A percentile compares a stretch with the other conserved stretches of the same genome.
Evolutionary conservation across 495 filamentous ascomycete species (phyloP).

Genomic region (Chlorociboria aeruginascens): DNA sequence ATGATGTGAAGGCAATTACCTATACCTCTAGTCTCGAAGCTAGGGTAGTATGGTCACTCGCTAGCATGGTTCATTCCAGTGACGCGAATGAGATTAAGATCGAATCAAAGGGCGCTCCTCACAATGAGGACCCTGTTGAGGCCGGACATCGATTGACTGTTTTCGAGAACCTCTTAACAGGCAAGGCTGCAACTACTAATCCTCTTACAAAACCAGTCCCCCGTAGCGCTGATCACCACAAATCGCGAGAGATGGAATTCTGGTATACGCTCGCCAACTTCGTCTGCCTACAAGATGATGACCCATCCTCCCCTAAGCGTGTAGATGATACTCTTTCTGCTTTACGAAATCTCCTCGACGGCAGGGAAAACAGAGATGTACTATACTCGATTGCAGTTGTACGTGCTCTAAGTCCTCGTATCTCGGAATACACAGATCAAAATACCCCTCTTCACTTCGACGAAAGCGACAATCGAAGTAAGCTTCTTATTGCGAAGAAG

Average conservation of each 20-base stretch:
- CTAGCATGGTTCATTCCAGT: conserved; percentile 27
- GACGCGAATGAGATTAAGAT: conserved; percentile 16
- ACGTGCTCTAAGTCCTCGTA: conserved; percentile 56
- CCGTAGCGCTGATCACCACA: conserved; percentile 37
- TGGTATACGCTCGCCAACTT: conserved; percentile 68
- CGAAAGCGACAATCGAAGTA: conserved; percentile 57
- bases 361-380: conserved; percentile 80
- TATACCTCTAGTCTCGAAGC: conserved; percentile 54
- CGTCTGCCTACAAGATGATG: conserved; percentile 52
- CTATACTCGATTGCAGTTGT: conserved; percentile 79
- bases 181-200: conserved; percentile 48
- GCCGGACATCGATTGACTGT: conserved; percentile 55
- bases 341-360: conserved; percentile 58
- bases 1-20: conserved; percentile 48
- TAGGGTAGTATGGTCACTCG: conserved; percentile 58
- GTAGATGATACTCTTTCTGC: conserved; percentile 51
- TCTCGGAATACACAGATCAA: conserved; percentile 51
- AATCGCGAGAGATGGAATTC: conserved; percentile 59
- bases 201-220: conserved; percentile 36
- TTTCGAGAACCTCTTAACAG: conserved; percentile 63
- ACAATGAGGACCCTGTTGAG: conserved; percentile 46
- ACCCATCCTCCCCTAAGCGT: conserved; percentile 38
- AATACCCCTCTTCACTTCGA: conserved; percentile 46
- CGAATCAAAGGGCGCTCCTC: conserved; percentile 19
- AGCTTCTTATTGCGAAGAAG: conserved; percentile 66